Percentiles rank a stretch among this genome's conserved stretches.
Conservation (phyloP, 106 monocot genomes). For the Dendrobium chrysotoxum region DNA sequence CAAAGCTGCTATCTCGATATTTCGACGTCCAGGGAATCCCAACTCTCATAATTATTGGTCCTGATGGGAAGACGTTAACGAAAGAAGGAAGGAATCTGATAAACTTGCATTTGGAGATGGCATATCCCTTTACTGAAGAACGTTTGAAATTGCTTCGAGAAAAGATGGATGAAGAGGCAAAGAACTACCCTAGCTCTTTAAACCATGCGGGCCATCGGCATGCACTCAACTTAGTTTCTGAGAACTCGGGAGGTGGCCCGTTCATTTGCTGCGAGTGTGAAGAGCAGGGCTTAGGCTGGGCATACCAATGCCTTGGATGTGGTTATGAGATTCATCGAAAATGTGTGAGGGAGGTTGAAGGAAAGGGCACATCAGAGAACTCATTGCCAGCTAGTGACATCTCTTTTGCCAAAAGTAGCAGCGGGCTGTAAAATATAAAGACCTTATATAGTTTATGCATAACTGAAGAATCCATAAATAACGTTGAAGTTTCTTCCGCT, state of each 20-base stretch:
- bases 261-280: slow-evolving; percentile 58
- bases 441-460: not conserved
- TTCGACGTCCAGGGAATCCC: slow-evolving; percentile 42
- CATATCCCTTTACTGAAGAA: slow-evolving; percentile 36
- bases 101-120: slow-evolving; percentile 44
- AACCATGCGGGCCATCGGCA: slow-evolving; percentile 39
- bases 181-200: slow-evolving; percentile 31
- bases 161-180: slow-evolving; percentile 46
- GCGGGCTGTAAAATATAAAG: no score
- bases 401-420: not conserved
- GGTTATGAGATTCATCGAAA: slow-evolving; percentile 56
- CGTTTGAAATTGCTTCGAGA: slow-evolving; percentile 24
- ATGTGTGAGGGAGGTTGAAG: slow-evolving; percentile 18
- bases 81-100: slow-evolving; percentile 44
- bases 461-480: not conserved
- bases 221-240: slow-evolving; percentile 37
- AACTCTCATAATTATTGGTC: slow-evolving; percentile 32
- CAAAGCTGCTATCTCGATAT: slow-evolving; percentile 28
- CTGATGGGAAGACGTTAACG: slow-evolving; percentile 45
- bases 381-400: no score
- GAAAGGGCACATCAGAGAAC: slow-evolving; percentile 9
- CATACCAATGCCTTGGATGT: slow-evolving; percentile 48
- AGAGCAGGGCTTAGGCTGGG: slow-evolving; percentile 57
- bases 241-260: slow-evolving; percentile 41
- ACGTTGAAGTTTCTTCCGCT: not conserved